Evolutionary conservation across 768 basidiomycete species (phyloP), one percentile per base, ranked within the genome.

Genomic region (Hirschioporus abietinus): DNA sequence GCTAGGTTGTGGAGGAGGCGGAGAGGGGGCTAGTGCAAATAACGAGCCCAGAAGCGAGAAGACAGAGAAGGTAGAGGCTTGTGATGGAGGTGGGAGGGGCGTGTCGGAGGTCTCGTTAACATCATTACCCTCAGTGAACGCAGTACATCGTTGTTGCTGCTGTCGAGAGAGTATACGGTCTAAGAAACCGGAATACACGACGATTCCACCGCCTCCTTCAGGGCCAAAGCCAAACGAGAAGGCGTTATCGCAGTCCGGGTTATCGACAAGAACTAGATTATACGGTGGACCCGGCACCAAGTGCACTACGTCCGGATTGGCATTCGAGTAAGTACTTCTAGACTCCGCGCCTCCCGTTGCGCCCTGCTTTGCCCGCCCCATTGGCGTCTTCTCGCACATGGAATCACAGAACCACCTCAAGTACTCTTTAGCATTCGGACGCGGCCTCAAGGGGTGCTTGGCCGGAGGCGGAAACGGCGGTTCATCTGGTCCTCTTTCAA

Each of bases 181-280:
- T 63, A 99, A 74, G 78, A 98, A 93, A 6, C 96, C 96, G 15
- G 92, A 93, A 76, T 93, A 98, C 9, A 99, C 87, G 65, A 99
- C 96, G 66, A 99, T 86, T 7, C 97, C 96, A 66, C 94, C 95
- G 0, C 89, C 93, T 42, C 93, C 91, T 71, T 95, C 87, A 1
- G 93, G 90, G 15, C 94, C 94, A 70, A 98, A 99, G 1, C 96
- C 96, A 73, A 96, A 98, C 0, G 91, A 93, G 76, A 99, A 97
- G 0, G 97, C 96, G 72, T 98, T 99, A 9, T 86, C 83, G 1
- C 87, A 81, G 67, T 92, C 89, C 0, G 93, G 89, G 68, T 89
- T 88, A 63, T 98, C 93, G 60, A 96, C 86, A n/a, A 99, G 75
- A 59, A 99, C 82, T 7, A 99, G 79, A 35, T 93, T 91, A 74